Conservation (phyloP, 2,329 filamentous ascomycete species). For the Aspergillus phoenicis region DNA sequence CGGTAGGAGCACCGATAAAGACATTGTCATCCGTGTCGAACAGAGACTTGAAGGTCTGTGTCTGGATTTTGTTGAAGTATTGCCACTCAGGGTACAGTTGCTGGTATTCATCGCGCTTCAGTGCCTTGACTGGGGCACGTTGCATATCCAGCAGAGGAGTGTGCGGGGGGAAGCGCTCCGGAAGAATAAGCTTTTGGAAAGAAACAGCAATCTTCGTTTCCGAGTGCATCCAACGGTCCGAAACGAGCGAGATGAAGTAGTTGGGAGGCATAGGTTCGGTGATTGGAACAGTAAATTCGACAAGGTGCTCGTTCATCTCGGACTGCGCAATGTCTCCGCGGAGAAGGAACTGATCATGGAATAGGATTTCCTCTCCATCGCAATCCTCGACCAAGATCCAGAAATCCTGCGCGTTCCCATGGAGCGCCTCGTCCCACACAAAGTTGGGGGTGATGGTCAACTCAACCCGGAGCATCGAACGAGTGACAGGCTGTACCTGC, state of each 20-base stretch:
- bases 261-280: conserved; percentile 98
- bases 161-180: conserved; percentile 92
- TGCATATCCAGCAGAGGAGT: conserved; percentile 91
- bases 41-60: conserved; percentile 92
- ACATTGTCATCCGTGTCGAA: conserved; percentile 92
- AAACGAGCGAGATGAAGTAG: conserved; percentile 94
- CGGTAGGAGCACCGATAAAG: conserved; percentile 87
- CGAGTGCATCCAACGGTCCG: conserved; percentile 97
- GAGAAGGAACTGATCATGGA: conserved; percentile 90
- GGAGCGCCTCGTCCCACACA: conserved; percentile 87
- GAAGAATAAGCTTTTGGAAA: conserved; percentile 91
- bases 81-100: conserved; percentile 80
- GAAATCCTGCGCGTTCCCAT: conserved; percentile 87
- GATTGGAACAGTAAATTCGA: conserved; percentile 95
- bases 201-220: conserved; percentile 91
- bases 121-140: conserved; percentile 80
- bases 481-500: conserved; percentile 90
- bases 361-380: conserved; percentile 93
- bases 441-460: conserved; percentile 92
- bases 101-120: conserved; percentile 83
- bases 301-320: conserved; percentile 88
- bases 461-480: conserved; percentile 88
- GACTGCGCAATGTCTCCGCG: conserved; percentile 83
- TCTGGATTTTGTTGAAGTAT: conserved; percentile 96
- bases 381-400: conserved; percentile 98